Conservation (phyloP, 495 filamentous ascomycete species). For the Xylaria telfairii region DNA sequence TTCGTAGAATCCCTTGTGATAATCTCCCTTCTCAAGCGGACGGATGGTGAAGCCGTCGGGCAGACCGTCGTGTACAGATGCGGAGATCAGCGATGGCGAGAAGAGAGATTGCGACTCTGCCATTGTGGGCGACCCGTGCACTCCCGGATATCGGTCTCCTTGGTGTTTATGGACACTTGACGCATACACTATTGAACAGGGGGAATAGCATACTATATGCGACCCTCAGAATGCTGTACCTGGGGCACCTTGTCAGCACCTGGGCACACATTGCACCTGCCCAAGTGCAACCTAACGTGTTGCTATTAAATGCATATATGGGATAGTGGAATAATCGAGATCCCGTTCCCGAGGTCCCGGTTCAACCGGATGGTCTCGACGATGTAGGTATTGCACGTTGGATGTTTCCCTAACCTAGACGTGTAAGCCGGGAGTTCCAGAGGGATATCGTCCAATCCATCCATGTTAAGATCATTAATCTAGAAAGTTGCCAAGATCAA, state of each 20-base stretch:
- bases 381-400: too few relatives aligned
- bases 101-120: slow-evolving; percentile 57
- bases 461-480: background rate
- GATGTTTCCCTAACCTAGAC: background rate
- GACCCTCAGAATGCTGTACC: too few relatives aligned
- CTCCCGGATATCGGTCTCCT: background rate
- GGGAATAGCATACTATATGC: too few relatives aligned
- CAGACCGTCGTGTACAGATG: slow-evolving; percentile 63
- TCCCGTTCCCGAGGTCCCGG: too few relatives aligned
- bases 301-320: background rate
- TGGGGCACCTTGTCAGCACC: too few relatives aligned
- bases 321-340: background rate
- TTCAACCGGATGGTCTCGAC: too few relatives aligned
- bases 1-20: slow-evolving; percentile 73
- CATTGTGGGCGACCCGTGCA: background rate
- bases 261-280: background rate
- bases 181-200: too few relatives aligned
- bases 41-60: slow-evolving; percentile 78
- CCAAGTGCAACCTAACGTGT: background rate
- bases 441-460: background rate
- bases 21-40: slow-evolving; percentile 74
- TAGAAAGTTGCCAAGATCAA: background rate
- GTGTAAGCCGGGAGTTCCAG: background rate
- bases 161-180: background rate
- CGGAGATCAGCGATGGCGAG: slow-evolving; percentile 70